Conservation (phyloP, 1,139 yeast genomes). For the Arxiozyma bovina region DNA sequence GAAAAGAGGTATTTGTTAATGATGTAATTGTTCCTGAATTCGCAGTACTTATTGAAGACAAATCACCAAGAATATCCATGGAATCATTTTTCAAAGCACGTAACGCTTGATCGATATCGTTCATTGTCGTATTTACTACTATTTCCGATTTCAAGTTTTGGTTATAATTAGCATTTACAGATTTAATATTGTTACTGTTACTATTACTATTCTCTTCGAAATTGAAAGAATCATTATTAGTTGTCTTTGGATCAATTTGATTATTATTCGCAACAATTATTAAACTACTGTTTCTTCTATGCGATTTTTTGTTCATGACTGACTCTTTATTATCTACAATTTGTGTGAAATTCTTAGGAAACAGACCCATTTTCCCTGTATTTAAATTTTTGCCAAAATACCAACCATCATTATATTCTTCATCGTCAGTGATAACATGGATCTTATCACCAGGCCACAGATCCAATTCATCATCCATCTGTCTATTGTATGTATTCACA, state of each 20-base stretch:
- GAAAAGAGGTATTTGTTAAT: not conserved
- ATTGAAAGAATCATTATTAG: not conserved
- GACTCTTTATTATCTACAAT: constrained; percentile 27
- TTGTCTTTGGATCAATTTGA: not conserved
- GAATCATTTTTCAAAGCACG: constrained; percentile 50
- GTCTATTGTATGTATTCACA: constrained; percentile 75
- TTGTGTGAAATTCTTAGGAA: constrained; percentile 79
- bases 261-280: not conserved
- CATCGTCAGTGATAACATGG: constrained; percentile 85
- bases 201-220: not conserved
- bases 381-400: constrained; percentile 74
- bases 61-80: constrained; percentile 7
- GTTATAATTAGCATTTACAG: not conserved
- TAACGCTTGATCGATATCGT: constrained; percentile 79
- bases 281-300: constrained; percentile 2
- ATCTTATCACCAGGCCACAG: constrained; percentile 76
- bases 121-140: constrained; percentile 49
- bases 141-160: constrained; percentile 19
- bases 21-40: constrained; percentile 1
- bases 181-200: not conserved
- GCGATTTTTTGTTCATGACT: constrained; percentile 38
- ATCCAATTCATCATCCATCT: constrained; percentile 83
- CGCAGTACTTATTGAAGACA: not conserved
- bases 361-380: constrained; percentile 70
- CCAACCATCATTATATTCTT: constrained; percentile 98